Conservation (phyloP, 2,329 filamentous ascomycete species). For the Bipolaris gigantea region DNA sequence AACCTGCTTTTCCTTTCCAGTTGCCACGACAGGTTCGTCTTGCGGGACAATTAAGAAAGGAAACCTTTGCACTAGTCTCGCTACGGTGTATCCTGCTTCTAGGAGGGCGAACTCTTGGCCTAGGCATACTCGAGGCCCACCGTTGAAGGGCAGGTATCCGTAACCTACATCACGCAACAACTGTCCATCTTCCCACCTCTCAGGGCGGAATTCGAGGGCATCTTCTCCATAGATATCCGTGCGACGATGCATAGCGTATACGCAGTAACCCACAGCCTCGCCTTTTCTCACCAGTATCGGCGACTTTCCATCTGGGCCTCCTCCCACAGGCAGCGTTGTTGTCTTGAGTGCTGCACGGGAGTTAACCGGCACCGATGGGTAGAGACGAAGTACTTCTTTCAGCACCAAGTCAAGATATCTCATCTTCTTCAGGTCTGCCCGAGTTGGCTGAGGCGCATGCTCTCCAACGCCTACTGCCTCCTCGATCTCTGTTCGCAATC, state of each 20-base stretch:
- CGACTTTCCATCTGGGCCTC: slow-evolving; percentile 33
- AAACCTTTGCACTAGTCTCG: slow-evolving; percentile 30
- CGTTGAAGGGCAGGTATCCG: slow-evolving; percentile 38
- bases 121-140: slow-evolving; percentile 34
- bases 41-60: slow-evolving; percentile 3
- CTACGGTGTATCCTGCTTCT: slow-evolving; percentile 30
- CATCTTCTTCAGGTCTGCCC: slow-evolving; percentile 10
- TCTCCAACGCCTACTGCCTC: slow-evolving; percentile 28
- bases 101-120: slow-evolving; percentile 37
- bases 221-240: slow-evolving; percentile 44
- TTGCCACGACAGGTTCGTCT: slow-evolving; percentile 3
- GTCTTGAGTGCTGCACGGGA: slow-evolving; percentile 27
- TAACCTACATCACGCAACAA: slow-evolving; percentile 16
- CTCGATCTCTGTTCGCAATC: slow-evolving; percentile 38
- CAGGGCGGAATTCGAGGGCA: slow-evolving; percentile 40
- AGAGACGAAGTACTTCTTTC: slow-evolving; percentile 44
- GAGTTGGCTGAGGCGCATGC: slow-evolving; percentile 23
- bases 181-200: slow-evolving; percentile 36
- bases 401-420: slow-evolving; percentile 2
- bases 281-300: slow-evolving; percentile 42
- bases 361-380: slow-evolving; percentile 38
- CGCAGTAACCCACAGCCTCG: slow-evolving; percentile 25
- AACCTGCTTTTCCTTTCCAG: slow-evolving; percentile 15
- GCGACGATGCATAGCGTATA: slow-evolving; percentile 39
- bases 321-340: slow-evolving; percentile 36